Conservation (phyloP, 257 asterid species). For the Lycium barbarum region DNA sequence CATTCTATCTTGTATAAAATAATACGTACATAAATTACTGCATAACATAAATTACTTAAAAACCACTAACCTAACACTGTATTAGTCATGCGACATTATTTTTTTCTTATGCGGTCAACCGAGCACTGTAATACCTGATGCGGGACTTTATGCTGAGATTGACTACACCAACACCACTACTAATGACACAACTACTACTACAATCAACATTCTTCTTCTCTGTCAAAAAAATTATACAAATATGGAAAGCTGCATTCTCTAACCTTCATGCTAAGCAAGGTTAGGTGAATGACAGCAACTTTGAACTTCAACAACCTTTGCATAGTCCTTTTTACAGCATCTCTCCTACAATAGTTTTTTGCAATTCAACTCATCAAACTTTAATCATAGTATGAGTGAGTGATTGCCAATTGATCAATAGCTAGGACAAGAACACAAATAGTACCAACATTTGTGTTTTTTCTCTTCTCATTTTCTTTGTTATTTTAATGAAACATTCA, state of each 20-base stretch:
- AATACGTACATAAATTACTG: too few relatives aligned
- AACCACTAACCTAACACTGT: too few relatives aligned
- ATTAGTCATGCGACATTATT: too few relatives aligned
- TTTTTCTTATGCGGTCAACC: too few relatives aligned
- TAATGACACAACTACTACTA: too few relatives aligned
- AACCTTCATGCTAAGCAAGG: conserved; percentile 76
- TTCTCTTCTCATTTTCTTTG: not conserved
- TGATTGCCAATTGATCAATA: conserved; percentile 23
- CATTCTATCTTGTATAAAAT: too few relatives aligned
- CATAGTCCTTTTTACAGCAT: conserved; percentile 39
- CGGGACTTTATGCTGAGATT: too few relatives aligned
- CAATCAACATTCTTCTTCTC: not conserved
- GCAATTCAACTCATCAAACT: conserved; percentile 31
- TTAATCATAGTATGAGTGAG: conserved; percentile 19
- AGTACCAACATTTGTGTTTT: not conserved
- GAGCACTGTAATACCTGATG: too few relatives aligned
- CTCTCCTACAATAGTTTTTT: conserved; percentile 30
- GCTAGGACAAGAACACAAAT: not conserved
- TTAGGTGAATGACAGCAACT: conserved; percentile 83
- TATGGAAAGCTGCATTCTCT: conserved; percentile 27
- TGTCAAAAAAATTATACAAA: not conserved
- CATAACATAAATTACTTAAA: too few relatives aligned
- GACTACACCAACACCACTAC: too few relatives aligned
- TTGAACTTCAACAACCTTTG: conserved; percentile 36
- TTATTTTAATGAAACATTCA: not conserved